Evolutionary conservation across 805 yeast species (phyloP).

Genomic region (Lachancea waltii): DNA sequence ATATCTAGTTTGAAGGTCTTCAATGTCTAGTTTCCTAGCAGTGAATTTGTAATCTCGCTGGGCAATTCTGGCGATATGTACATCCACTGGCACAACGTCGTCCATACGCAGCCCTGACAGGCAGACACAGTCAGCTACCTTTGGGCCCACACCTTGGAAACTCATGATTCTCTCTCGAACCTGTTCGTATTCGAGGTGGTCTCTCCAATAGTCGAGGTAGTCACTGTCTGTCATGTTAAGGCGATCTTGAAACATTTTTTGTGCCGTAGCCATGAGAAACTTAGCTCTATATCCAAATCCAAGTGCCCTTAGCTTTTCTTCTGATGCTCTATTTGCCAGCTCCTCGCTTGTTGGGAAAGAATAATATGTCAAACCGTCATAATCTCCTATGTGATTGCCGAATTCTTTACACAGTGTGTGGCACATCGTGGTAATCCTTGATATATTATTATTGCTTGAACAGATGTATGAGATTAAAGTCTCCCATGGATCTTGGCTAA

Average conservation of each 20-base stretch:
- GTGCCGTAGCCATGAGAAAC: slow-evolving; percentile 75
- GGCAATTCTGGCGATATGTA: slow-evolving; percentile 90
- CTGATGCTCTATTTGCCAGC: slow-evolving; percentile 40
- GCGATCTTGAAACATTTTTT: slow-evolving; percentile 37
- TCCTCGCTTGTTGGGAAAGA: slow-evolving; percentile 67
- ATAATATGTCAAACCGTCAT: slow-evolving; percentile 52
- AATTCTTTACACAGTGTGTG: slow-evolving; percentile 63
- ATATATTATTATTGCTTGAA: slow-evolving; percentile 92
- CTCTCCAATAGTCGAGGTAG: slow-evolving; percentile 33
- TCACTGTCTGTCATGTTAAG: slow-evolving; percentile 27
- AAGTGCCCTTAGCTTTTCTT: slow-evolving; percentile 37
- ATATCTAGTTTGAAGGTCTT: slow-evolving; percentile 26
- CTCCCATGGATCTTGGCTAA: slow-evolving; percentile 97
- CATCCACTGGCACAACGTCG: slow-evolving; percentile 89
- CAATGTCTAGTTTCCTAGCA: slow-evolving; percentile 28
- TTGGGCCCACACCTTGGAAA: slow-evolving; percentile 90
- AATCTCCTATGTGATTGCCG: slow-evolving; percentile 53
- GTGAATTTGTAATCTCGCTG: slow-evolving; percentile 63
- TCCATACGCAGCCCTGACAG: slow-evolving; percentile 54
- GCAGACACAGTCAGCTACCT: slow-evolving; percentile 95
- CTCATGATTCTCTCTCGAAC: slow-evolving; percentile 41
- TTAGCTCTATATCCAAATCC: slow-evolving; percentile 90
- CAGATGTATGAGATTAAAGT: slow-evolving; percentile 85
- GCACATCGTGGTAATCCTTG: slow-evolving; percentile 90
- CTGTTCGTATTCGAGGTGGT: slow-evolving; percentile 37